Evolutionary conservation across 2,329 filamentous ascomycete genomes (phyloP), one percentile per base, ranked within the genome.

Genomic region (Mycosphaerelloides madeirae): DNA sequence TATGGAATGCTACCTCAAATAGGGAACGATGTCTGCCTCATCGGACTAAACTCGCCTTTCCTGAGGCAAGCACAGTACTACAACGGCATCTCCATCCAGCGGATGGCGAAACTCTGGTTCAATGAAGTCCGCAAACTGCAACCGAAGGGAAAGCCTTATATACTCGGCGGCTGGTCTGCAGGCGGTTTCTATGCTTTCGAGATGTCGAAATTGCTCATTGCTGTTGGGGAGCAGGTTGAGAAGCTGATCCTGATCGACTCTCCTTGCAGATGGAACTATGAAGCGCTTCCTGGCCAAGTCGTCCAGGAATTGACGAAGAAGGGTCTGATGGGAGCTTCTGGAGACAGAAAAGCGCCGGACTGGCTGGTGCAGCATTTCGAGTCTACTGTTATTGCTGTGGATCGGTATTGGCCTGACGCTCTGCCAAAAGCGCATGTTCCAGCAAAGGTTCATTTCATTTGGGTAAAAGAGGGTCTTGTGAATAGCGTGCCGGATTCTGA

Each of bases 111-210:
- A 3, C 39, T 60, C 12, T 62, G 58, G 55, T 7, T 58, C 4
- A 43, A 43, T 13, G 59, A 61, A 34, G 48, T 62, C 8, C 68
- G 66, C 3, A 68, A 68, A n/a, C 64, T 71, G 18, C 70, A 77
- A 50, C 68, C 72, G 3, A 62, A 64, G 11, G 70, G 71, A 0
- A 41, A 46, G 43, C 81, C 83, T 0, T 87, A 86, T 65, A 74
- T 76, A 39, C 66, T 88, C 1, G 77, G 80, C 13, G 85, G 85
- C 18, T 89, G 84, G 85, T 85, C 80, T n/a, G 84, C 83, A 1
- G 85, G 85, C 19, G 84, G 85, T 29, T 82, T 87, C 37, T 81
- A 83, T 47, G 83, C 84, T 32, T 87, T 53, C 41, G 61, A 60
- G 47, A 53, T 56, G 13, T 51, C 56, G 8, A 60, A 57, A 44